These are phyloP conservation scores for Chaetomiaceae sp. DNA, from an alignment of 2,329 filamentous ascomycete species.

Conservation along the genomic window DNA sequence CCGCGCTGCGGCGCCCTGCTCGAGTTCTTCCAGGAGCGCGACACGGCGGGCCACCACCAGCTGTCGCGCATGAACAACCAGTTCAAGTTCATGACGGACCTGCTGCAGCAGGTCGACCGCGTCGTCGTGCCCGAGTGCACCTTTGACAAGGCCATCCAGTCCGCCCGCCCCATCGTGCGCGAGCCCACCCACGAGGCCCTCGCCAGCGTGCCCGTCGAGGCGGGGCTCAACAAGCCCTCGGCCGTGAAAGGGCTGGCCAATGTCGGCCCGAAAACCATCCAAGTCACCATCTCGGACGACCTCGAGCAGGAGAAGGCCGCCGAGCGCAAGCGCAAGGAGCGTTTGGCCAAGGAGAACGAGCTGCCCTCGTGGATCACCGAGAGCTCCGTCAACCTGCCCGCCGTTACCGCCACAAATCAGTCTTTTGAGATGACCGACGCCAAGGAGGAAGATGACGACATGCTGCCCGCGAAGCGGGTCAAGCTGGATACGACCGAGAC, in stretches of 20 bases:
- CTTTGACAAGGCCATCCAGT: constrained; percentile 64
- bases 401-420: constrained; percentile 38
- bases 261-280: constrained; percentile 63
- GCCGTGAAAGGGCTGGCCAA: constrained; percentile 66
- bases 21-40: constrained; percentile 61
- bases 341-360: constrained; percentile 63
- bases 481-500: constrained; percentile 46
- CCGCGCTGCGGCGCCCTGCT: constrained; percentile 68
- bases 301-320: constrained; percentile 65
- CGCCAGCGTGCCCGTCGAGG: constrained; percentile 54
- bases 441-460: constrained; percentile 40
- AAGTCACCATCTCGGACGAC: constrained; percentile 64
- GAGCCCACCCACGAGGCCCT: constrained; percentile 64
- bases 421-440: constrained; percentile 37
- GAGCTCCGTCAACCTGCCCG: constrained; percentile 49
- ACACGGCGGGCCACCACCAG: constrained; percentile 67
- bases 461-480: constrained; percentile 53
- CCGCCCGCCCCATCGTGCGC: constrained; percentile 60
- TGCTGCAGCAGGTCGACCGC: constrained; percentile 73
- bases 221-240: constrained; percentile 52
- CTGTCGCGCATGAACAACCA: constrained; percentile 73
- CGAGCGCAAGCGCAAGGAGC: constrained; percentile 55
- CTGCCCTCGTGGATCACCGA: constrained; percentile 68
- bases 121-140: constrained; percentile 68
- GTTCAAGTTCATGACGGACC: constrained; percentile 71